A percentile compares a stretch with the other conserved stretches of the same genome.
Evolutionary conservation across 345 rosid species (phyloP).

Genomic region (Capsella bursapastoris): DNA sequence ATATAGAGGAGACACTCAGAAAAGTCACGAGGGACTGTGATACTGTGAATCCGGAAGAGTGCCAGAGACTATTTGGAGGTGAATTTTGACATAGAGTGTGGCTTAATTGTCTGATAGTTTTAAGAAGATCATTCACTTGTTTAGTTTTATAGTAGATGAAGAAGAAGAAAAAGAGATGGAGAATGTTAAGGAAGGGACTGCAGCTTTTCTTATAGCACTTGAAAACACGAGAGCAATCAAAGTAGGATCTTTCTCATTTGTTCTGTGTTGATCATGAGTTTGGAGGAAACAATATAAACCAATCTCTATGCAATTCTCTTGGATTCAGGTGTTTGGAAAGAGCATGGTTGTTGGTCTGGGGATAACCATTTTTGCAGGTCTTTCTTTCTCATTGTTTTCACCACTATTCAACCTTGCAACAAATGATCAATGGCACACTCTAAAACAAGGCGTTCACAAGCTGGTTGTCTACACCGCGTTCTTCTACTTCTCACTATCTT

Average conservation of each 20-base stretch:
- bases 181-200: slow-evolving; percentile 57
- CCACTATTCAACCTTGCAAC: slow-evolving; percentile 87
- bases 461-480: slow-evolving; percentile 74
- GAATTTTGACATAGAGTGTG: not conserved
- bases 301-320: slow-evolving; percentile 13
- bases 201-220: slow-evolving; percentile 59
- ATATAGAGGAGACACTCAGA: slow-evolving; percentile 57
- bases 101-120: slow-evolving; percentile 13
- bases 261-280: slow-evolving; percentile 5
- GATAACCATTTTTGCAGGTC: slow-evolving; percentile 68
- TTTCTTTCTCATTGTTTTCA: slow-evolving; percentile 79
- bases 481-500: slow-evolving; percentile 73
- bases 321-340: slow-evolving; percentile 73
- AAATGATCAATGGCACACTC: slow-evolving; percentile 79
- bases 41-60: slow-evolving; percentile 19
- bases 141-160: not conserved
- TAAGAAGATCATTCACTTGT: slow-evolving; percentile 38
- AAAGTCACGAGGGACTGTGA: slow-evolving; percentile 22
- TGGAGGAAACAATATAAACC: not conserved
- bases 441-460: slow-evolving; percentile 69
- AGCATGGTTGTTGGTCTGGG: slow-evolving; percentile 60
- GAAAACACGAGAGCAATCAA: slow-evolving; percentile 75
- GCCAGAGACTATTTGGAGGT: slow-evolving; percentile 35
- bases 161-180: slow-evolving; percentile 44
- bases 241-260: slow-evolving; percentile 42